Conservation (phyloP, 1,284 basidiomycete genomes). For the Marasmius oreades region DNA sequence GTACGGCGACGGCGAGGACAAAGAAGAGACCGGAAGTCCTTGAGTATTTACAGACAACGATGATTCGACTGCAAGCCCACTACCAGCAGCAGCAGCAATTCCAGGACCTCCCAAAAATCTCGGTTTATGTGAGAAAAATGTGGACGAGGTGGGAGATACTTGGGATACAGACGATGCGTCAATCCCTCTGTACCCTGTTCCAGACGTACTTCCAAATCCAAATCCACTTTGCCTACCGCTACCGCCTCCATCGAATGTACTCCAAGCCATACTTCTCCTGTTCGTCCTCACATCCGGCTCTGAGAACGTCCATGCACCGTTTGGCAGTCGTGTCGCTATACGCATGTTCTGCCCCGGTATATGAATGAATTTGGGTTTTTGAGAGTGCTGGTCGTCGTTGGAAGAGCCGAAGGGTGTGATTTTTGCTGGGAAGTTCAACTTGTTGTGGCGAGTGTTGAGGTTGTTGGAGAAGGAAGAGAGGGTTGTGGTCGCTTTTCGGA, state of each 20-base stretch:
- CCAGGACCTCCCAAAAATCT: background rate
- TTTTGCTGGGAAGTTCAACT: conserved; percentile 5
- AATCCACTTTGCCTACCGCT: background rate
- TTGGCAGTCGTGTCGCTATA: conserved; percentile 10
- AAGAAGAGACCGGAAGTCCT: background rate
- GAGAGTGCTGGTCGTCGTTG: background rate
- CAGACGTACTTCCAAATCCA: background rate
- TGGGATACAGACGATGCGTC: background rate
- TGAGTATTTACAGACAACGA: background rate
- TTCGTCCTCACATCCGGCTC: conserved; percentile 4
- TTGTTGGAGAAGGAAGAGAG: background rate
- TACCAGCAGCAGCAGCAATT: background rate
- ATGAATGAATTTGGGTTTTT: conserved; percentile 6
- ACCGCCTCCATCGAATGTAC: background rate
- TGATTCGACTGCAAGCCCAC: background rate
- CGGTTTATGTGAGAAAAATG: background rate
- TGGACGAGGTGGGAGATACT: background rate
- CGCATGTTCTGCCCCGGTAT: conserved; percentile 14
- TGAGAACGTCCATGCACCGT: conserved; percentile 11
- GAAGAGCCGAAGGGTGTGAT: conserved; percentile 11
- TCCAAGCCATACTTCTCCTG: background rate
- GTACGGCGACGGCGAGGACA: too few relatives aligned
- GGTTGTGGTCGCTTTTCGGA: background rate
- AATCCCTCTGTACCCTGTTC: background rate
- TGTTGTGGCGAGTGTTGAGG: background rate